Conservation (phyloP, 257 asterid genomes). For the Verbascum thapsus region DNA sequence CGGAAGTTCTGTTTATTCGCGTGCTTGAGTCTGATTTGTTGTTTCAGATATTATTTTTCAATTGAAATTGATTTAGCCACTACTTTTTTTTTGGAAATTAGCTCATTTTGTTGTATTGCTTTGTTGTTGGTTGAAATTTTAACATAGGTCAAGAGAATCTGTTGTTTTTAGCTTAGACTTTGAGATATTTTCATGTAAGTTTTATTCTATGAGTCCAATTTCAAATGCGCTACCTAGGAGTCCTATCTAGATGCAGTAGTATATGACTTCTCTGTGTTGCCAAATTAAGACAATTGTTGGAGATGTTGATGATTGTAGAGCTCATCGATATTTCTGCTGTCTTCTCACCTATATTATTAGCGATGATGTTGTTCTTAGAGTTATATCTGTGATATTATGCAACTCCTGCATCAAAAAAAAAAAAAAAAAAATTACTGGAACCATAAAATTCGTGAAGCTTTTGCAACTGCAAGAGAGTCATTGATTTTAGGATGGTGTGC, state of each 20-base stretch:
- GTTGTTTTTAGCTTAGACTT: constrained; percentile 7
- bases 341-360: constrained; percentile 14
- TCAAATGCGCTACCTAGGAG: neutral
- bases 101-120: constrained; percentile 5
- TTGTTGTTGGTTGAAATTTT: neutral
- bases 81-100: neutral
- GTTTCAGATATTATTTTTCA: neutral
- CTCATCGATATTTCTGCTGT: neutral
- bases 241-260: constrained; percentile 1
- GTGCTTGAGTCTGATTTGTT: neutral
- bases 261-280: neutral
- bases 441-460: constrained; percentile 1
- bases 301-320: constrained; percentile 14
- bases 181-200: neutral
- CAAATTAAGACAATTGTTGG: constrained; percentile 8
- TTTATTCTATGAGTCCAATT: neutral
- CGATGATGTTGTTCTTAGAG: constrained; percentile 9
- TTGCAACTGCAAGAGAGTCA: neutral
- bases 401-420: neutral
- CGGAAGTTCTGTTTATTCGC: neutral
- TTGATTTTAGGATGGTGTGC: constrained; percentile 14
- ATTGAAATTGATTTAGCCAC: constrained; percentile 5
- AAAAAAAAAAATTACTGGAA: neutral
- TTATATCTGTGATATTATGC: neutral
- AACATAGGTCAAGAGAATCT: neutral